phyloP scores from a whole-genome alignment of 192 early-diverging fungal genomes.

The Gaertneriomyces semiglobifer region DNA sequence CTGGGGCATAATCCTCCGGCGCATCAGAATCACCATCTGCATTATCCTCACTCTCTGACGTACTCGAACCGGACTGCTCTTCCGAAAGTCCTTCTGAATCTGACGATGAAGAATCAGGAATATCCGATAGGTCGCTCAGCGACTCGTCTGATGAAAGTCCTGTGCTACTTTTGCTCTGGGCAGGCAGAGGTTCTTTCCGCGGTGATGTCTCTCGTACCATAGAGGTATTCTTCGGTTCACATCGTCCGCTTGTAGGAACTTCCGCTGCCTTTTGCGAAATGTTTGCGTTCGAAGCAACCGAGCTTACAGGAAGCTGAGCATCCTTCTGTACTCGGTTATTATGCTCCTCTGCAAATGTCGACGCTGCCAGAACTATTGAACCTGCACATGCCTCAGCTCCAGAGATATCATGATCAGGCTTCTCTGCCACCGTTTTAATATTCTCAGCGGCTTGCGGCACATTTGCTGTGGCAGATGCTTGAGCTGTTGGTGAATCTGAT shows the following conservation, averaged over 20 bases:
- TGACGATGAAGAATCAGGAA: not conserved
- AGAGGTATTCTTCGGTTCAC: not conserved
- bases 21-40: not conserved
- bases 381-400: not conserved
- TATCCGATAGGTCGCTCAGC: slow-evolving; percentile 20
- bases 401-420: not conserved
- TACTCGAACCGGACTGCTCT: slow-evolving; percentile 2
- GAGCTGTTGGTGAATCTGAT: not conserved
- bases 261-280: not conserved
- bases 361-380: not conserved
- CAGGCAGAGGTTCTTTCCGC: not conserved
- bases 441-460: slow-evolving; percentile 24
- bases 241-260: not conserved
- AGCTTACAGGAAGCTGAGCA: not conserved
- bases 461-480: not conserved
- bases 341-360: not conserved
- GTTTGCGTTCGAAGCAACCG: not conserved
- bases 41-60: not conserved
- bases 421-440: slow-evolving; percentile 11
- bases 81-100: not conserved
- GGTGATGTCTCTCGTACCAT: not conserved
- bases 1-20: not conserved
- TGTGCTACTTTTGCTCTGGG: not conserved
- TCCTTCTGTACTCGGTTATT: not conserved
- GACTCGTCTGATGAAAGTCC: slow-evolving; percentile 14